These are phyloP conservation scores for Coniferiporia weirii DNA, from an alignment of 1,284 basidiomycete species.

Conservation along the genomic window DNA sequence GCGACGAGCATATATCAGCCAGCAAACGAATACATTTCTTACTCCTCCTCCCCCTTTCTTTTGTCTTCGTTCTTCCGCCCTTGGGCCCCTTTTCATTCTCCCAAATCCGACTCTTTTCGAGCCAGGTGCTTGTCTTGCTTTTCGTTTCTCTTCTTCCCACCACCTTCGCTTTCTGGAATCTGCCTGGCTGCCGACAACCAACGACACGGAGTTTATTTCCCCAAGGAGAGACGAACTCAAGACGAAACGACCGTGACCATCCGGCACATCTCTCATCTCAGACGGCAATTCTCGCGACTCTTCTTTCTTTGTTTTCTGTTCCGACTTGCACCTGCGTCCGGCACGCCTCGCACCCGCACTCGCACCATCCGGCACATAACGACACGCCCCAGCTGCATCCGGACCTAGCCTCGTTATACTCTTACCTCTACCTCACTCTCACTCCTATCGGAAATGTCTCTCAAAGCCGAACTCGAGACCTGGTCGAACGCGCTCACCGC, in stretches of 20 bases:
- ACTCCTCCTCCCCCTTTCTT: conserved; percentile 9
- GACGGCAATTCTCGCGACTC: not conserved
- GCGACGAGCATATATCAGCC: not conserved
- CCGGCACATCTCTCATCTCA: not conserved
- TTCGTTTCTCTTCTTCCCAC: not conserved
- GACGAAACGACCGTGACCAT: not conserved
- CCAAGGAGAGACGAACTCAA: not conserved
- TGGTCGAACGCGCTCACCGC: conserved; percentile 82
- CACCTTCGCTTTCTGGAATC: not conserved
- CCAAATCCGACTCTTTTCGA: conserved; percentile 9
- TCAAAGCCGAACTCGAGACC: conserved; percentile 82
- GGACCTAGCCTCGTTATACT: not conserved
- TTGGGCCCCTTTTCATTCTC: conserved; percentile 6
- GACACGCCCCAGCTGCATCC: not conserved
- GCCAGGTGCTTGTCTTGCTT: conserved; percentile 16
- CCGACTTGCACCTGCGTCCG: conserved; percentile 14
- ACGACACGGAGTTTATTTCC: not conserved
- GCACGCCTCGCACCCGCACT: conserved; percentile 15
- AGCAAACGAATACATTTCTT: not conserved
- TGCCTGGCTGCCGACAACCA: not conserved
- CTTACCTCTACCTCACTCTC: conserved; percentile 18
- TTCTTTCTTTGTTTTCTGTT: conserved; percentile 1
- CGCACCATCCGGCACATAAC: not conserved
- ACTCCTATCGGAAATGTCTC: conserved; percentile 50
- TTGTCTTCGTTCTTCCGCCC: conserved; percentile 8